Conservation (phyloP, 495 filamentous ascomycete species). For the Articulospora tetracladia region DNA sequence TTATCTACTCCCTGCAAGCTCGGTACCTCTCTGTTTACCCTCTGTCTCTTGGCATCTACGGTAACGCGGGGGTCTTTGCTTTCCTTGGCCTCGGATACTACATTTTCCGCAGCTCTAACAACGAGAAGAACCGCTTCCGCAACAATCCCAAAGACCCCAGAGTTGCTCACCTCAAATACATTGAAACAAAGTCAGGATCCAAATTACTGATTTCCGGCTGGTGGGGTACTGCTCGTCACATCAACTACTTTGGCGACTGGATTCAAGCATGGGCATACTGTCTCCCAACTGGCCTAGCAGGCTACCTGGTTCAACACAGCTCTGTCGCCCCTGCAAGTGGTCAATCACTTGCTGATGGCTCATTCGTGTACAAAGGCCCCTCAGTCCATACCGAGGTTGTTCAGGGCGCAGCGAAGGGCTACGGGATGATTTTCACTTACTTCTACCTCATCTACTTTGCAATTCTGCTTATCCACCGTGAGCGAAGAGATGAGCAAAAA, state of each 20-base stretch:
- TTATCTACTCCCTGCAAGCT: constrained; percentile 80
- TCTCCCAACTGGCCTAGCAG: constrained; percentile 83
- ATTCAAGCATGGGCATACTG: constrained; percentile 89
- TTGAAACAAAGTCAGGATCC: constrained; percentile 79
- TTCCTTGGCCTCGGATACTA: constrained; percentile 69
- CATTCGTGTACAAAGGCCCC: constrained; percentile 17
- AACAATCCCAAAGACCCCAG: constrained; percentile 80
- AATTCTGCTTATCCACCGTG: constrained; percentile 83
- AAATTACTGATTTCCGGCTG: constrained; percentile 83
- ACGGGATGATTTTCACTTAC: constrained; percentile 86
- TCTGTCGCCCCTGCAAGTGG: constrained; percentile 40
- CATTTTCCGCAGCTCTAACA: constrained; percentile 90
- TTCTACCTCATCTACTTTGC: constrained; percentile 96
- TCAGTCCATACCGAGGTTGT: constrained; percentile 48
- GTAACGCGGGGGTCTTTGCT: constrained; percentile 56
- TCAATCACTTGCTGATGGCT: constrained; percentile 51
- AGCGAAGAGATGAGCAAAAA: constrained; percentile 88
- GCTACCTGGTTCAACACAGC: constrained; percentile 61
- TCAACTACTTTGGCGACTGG: constrained; percentile 99
- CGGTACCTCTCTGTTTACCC: constrained; percentile 88
- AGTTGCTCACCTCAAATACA: constrained; percentile 77
- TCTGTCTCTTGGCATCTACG: constrained; percentile 62
- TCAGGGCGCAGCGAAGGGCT: constrained; percentile 69
- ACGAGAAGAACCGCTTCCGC: constrained; percentile 91
- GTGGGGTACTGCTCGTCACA: constrained; percentile 92